phyloP scores from a whole-genome alignment of 1,284 basidiomycete genomes.

The Cutaneotrichosporon mucoides region DNA sequence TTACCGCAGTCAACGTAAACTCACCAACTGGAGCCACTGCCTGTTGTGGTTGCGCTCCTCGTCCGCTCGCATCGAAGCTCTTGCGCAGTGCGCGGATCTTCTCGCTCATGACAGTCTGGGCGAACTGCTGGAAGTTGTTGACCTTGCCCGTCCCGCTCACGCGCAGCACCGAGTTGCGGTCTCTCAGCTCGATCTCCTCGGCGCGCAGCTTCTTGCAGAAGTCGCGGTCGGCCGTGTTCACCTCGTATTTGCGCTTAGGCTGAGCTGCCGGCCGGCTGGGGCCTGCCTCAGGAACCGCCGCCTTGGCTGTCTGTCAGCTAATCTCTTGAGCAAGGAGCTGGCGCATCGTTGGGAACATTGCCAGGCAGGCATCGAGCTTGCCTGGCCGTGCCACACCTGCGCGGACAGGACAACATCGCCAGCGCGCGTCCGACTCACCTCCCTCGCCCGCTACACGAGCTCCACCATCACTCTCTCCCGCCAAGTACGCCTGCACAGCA shows the following conservation, averaged over 20 bases:
- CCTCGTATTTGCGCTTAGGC: constrained; percentile 69
- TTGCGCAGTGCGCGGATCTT: constrained; percentile 39
- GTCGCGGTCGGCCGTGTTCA: constrained; percentile 71
- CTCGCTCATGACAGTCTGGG: constrained; percentile 38
- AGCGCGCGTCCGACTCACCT: constrained; percentile 49
- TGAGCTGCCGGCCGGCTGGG: constrained; percentile 52
- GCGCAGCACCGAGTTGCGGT: constrained; percentile 42
- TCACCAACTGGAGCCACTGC: constrained; percentile 9
- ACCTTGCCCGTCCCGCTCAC: constrained; percentile 37
- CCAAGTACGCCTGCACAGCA: constrained; percentile 74
- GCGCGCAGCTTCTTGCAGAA: constrained; percentile 63
- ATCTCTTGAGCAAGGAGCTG: no score
- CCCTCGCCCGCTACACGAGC: constrained; percentile 55
- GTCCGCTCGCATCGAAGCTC: constrained; percentile 27
- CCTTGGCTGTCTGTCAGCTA: constrained; percentile 13
- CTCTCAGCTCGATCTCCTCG: constrained; percentile 41
- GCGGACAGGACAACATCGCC: no score
- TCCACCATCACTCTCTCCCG: constrained; percentile 56
- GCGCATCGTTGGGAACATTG: no score
- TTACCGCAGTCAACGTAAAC: background rate
- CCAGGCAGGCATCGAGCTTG: no score
- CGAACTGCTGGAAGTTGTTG: constrained; percentile 40
- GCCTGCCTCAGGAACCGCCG: constrained; percentile 41
- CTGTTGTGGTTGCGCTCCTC: constrained; percentile 4
- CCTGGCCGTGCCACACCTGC: no score